These are phyloP conservation scores for Heliosperma pusillum DNA, from an alignment of 148 eudicot species.

Conservation along the genomic window DNA sequence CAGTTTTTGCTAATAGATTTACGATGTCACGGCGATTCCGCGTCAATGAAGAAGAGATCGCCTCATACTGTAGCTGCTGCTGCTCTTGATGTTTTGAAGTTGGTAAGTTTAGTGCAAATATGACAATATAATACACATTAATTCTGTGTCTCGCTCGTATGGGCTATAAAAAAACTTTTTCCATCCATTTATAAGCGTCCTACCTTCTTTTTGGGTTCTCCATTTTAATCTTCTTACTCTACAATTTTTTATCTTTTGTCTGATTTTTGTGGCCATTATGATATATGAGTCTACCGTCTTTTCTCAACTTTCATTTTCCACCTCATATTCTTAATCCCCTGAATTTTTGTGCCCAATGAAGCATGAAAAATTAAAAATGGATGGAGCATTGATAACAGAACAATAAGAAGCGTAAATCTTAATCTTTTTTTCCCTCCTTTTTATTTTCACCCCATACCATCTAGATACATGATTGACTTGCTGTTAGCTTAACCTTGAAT, in stretches of 20 bases:
- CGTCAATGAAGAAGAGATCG: conserved; percentile 57
- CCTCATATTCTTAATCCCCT: too few relatives aligned
- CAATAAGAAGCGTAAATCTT: too few relatives aligned
- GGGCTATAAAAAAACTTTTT: neutral
- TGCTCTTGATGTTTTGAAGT: conserved; percentile 82
- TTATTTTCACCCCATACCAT: neutral
- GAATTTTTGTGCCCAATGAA: too few relatives aligned
- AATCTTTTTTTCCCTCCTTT: neutral
- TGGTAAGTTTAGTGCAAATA: conserved; percentile 38
- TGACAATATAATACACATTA: neutral
- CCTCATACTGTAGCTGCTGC: conserved; percentile 80
- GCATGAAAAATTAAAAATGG: too few relatives aligned
- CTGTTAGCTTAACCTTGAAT: conserved; percentile 15
- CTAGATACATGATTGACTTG: neutral
- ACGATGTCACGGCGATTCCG: conserved; percentile 92
- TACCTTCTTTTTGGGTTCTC: too few relatives aligned
- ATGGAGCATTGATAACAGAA: neutral
- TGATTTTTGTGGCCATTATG: too few relatives aligned
- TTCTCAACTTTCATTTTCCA: too few relatives aligned
- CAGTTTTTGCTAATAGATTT: conserved; percentile 92
- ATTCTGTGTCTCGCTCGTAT: neutral
- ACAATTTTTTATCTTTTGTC: too few relatives aligned
- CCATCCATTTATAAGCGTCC: neutral
- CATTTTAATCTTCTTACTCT: too few relatives aligned
- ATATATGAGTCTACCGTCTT: too few relatives aligned